A percentile compares a stretch with the other conserved stretches of the same genome.
phyloP scores from a whole-genome alignment of 1,284 basidiomycete genomes.

The Malassezia obtusa region DNA sequence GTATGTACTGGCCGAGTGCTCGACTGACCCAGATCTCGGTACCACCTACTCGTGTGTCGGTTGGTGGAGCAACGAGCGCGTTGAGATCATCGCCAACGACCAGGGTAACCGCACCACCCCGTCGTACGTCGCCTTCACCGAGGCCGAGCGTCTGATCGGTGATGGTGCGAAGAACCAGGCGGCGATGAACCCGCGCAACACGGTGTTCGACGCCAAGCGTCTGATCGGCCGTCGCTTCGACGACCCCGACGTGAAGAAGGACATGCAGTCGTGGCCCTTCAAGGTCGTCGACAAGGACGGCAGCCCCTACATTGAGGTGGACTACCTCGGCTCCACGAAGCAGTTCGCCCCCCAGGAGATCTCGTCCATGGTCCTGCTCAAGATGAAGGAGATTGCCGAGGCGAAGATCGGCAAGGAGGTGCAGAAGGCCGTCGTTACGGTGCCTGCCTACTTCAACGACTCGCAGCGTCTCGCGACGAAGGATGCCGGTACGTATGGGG shows the following conservation, averaged over 20 bases:
- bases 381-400: constrained; percentile 83
- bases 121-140: constrained; percentile 96
- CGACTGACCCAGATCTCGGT: constrained; percentile 50
- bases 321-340: constrained; percentile 58
- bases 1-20: constrained; percentile 36
- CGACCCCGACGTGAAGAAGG: constrained; percentile 58
- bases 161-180: constrained; percentile 61
- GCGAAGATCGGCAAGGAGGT: constrained; percentile 59
- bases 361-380: constrained; percentile 93
- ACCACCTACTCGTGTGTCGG: constrained; percentile 74
- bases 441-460: constrained; percentile 64
- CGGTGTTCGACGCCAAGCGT: constrained; percentile 54
- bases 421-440: constrained; percentile 62
- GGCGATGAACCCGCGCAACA: constrained; percentile 89
- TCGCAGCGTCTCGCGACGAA: constrained; percentile 60
- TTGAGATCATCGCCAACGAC: constrained; percentile 51
- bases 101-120: constrained; percentile 95
- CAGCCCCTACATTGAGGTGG: constrained; percentile 55
- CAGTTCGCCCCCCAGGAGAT: constrained; percentile 62
- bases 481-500: constrained; percentile 43
- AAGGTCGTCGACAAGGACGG: constrained; percentile 56
- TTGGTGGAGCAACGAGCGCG: constrained; percentile 44
- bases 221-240: constrained; percentile 92
- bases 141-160: constrained; percentile 94
- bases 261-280: constrained; percentile 66